phyloP scores from a whole-genome alignment of 139 green algal species.

The Edaphochlamys debaryana region DNA sequence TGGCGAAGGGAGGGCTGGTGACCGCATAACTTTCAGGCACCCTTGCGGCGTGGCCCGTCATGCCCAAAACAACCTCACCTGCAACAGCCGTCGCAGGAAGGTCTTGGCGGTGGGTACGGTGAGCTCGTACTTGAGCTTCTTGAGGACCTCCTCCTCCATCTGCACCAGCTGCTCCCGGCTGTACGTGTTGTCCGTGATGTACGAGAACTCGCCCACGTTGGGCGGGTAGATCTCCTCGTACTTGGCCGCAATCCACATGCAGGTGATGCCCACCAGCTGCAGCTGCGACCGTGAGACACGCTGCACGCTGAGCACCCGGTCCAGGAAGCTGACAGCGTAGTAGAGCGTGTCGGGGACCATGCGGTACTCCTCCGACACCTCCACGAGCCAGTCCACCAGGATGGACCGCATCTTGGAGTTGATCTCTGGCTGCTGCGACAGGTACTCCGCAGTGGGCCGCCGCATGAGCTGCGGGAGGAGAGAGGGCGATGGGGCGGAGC shows the following conservation, averaged over 20 bases:
- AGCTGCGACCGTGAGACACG: slow-evolving; percentile 62
- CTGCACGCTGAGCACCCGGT: slow-evolving; percentile 86
- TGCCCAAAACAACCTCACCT: too few relatives aligned
- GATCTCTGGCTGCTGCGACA: slow-evolving; percentile 87
- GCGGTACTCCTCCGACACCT: slow-evolving; percentile 95
- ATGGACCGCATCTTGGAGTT: slow-evolving; percentile 93
- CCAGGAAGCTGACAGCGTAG: slow-evolving; percentile 88
- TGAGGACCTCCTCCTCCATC: slow-evolving; percentile 89
- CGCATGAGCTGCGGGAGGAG: slow-evolving; percentile 62
- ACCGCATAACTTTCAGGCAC: too few relatives aligned
- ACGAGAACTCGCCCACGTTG: slow-evolving; percentile 92
- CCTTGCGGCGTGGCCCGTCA: too few relatives aligned
- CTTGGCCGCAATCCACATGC: slow-evolving; percentile 96
- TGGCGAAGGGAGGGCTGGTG: too few relatives aligned
- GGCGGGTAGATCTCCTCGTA: slow-evolving; percentile 99
- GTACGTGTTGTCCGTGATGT: slow-evolving; percentile 99
- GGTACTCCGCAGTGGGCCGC: slow-evolving; percentile 75
- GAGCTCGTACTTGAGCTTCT: slow-evolving; percentile 89
- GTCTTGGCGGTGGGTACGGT: slow-evolving; percentile 90
- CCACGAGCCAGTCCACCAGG: slow-evolving; percentile 97
- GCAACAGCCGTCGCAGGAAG: slow-evolving; percentile 85
- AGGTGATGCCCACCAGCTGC: slow-evolving; percentile 87
- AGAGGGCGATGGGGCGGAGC: neutral
- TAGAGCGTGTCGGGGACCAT: slow-evolving; percentile 94
- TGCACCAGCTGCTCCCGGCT: slow-evolving; percentile 82